phyloP scores from a whole-genome alignment of 768 basidiomycete genomes.

The Exsudoporus frostii region DNA sequence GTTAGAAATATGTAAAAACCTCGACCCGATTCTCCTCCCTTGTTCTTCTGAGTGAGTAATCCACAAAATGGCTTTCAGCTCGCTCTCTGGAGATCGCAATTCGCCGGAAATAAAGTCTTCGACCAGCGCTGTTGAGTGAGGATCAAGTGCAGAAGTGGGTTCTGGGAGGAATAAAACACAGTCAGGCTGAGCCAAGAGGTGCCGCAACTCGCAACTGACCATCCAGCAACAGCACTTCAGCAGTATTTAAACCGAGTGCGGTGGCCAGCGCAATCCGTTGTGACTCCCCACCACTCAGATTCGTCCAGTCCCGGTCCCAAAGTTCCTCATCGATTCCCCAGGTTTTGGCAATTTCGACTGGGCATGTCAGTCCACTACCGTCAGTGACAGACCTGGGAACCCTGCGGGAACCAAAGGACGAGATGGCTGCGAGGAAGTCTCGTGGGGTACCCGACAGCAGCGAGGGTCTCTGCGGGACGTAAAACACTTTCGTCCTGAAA shows the following conservation, averaged over 20 bases:
- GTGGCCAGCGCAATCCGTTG: conserved; percentile 81
- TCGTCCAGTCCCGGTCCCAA: conserved; percentile 79
- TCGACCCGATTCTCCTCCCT: conserved; percentile 67
- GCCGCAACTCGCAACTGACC: conserved; percentile 47
- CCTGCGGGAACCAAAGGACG: conserved; percentile 47
- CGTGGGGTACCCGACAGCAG: conserved; percentile 79
- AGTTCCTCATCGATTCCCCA: conserved; percentile 70
- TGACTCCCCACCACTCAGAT: conserved; percentile 81
- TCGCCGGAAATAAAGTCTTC: conserved; percentile 58
- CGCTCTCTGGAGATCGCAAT: conserved; percentile 44
- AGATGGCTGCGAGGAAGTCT: conserved; percentile 62
- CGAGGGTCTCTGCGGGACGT: conserved; percentile 86
- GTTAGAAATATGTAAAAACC: conserved; percentile 51
- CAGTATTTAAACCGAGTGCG: conserved; percentile 67
- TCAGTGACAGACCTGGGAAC: conserved; percentile 22
- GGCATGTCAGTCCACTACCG: conserved; percentile 31
- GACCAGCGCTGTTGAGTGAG: conserved; percentile 58
- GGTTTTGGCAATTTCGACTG: conserved; percentile 50
- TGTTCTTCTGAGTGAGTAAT: conserved; percentile 88
- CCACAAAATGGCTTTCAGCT: conserved; percentile 76
- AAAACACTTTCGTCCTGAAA: conserved; percentile 77
- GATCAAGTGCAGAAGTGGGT: conserved; percentile 86
- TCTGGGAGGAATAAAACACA: conserved; percentile 43
- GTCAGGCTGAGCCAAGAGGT: not conserved
- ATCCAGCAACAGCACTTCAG: conserved; percentile 77